Evolutionary conservation across 2,329 filamentous ascomycete genomes (phyloP).

Genomic region (Hymenoscyphus scutula): DNA sequence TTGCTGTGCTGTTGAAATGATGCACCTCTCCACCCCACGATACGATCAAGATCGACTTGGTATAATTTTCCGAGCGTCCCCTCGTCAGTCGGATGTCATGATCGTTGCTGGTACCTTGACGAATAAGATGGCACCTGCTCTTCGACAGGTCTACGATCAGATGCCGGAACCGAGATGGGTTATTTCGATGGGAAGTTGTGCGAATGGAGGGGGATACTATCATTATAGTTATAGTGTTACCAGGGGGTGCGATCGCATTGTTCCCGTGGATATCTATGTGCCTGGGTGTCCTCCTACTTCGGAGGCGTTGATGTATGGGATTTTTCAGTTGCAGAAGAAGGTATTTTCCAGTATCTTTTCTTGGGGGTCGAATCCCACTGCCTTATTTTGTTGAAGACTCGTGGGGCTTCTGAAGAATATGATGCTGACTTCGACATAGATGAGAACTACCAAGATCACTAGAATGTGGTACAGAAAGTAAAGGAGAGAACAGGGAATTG

Average conservation of each 20-base stretch:
- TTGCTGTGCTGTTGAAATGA: conserved; percentile 90
- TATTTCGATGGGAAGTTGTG: conserved; percentile 78
- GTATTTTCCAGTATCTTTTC: conserved; percentile 41
- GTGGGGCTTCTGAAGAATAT: background rate
- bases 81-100: conserved; percentile 88
- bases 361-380: background rate
- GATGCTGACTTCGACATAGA: conserved; percentile 19
- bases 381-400: background rate
- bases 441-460: conserved; percentile 48
- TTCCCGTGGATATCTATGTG: conserved; percentile 78
- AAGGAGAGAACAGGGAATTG: conserved; percentile 9
- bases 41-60: conserved; percentile 88
- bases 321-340: conserved; percentile 76
- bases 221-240: conserved; percentile 81
- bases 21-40: conserved; percentile 82
- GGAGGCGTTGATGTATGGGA: conserved; percentile 62
- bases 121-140: conserved; percentile 93
- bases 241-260: conserved; percentile 71
- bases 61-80: conserved; percentile 87
- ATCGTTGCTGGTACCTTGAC: conserved; percentile 90
- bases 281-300: conserved; percentile 67
- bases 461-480: conserved; percentile 58
- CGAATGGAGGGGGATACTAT: conserved; percentile 83
- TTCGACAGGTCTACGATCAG: conserved; percentile 91
- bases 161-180: conserved; percentile 93